A percentile compares a stretch with the other conserved stretches of the same genome.
Conservation (phyloP, 768 basidiomycete genomes). For the Mrakia frigida region DNA sequence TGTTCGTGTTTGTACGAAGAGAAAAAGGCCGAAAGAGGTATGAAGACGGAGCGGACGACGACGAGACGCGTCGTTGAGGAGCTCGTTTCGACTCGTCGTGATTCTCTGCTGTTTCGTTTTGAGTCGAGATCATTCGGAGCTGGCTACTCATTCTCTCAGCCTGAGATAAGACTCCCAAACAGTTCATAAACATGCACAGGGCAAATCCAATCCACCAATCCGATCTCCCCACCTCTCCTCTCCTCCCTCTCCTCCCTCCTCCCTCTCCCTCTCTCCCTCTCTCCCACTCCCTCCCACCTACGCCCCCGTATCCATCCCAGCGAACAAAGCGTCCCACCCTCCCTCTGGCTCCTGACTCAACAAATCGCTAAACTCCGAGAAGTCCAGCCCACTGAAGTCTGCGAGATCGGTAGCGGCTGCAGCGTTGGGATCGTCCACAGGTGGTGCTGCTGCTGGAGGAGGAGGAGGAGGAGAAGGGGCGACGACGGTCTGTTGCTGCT, state of each 20-base stretch:
- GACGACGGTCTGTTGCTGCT: neutral
- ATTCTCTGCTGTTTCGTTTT: no score
- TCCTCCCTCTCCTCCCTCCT: neutral
- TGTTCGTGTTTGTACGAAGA: no score
- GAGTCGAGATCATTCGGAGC: no score
- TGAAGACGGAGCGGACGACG: no score
- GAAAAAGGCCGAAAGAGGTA: no score
- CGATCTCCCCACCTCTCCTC: neutral
- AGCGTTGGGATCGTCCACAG: neutral
- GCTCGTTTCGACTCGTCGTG: no score
- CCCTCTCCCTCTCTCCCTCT: neutral
- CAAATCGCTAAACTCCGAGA: neutral
- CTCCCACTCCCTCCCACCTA: neutral
- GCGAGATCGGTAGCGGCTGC: no score
- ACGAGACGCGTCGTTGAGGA: no score
- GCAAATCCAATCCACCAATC: no score
- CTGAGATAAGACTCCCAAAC: no score
- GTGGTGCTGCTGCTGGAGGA: neutral
- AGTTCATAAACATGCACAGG: no score
- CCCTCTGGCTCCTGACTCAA: slow-evolving; percentile 2
- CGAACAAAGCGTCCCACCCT: slow-evolving; percentile 8
- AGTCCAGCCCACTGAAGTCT: slow-evolving; percentile 3
- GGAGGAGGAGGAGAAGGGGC: neutral
- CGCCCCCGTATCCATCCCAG: neutral
- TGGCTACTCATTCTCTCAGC: no score